Evolutionary conservation across 2,329 filamentous ascomycete genomes (phyloP), one percentile per base, ranked within the genome.

Genomic region (Botrytis paeoniae): DNA sequence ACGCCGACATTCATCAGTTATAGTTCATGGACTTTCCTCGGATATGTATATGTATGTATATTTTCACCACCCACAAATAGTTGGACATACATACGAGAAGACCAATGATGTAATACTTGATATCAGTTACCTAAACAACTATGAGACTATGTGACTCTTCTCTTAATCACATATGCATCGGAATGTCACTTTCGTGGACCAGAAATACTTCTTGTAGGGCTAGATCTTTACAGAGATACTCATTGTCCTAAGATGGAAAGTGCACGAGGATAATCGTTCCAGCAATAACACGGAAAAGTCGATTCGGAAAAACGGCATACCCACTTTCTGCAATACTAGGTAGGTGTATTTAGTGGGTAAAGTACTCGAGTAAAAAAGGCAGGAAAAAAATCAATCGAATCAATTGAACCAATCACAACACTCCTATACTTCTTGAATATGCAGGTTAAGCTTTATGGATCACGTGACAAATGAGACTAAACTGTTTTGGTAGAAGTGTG

Each of bases 401-500:
- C 25, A 6, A 29, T 60, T 61, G 12, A 4, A 35, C 57, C n/a
- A 59, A 59, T 59, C 2, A 35, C 1, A 59, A 0, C 12, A 2
- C 48, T n/a, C 14, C 0, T n/a, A 0, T 3, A 1, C 10, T n/a
- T n/a, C 3, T 16, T 54, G 25, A 1, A 25, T 48, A 48, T 48
- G 45, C 45, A 25, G 45, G 57, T 22, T 22, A 37, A 60, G 57
- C 29, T 37, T 60, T 60, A 25, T 60, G 9, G 9, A 4, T 60
- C n/a, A 59, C 54, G 45, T 29, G 25, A 0, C 0, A 1, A 16
- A 0, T 0, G 16, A 3, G 0, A 4, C 51, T 54, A 54, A 54
- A 16, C 51, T 54, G 2, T 4, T 54, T 29, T 16, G 16, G 14
- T 2, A 29, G 1, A 16, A 54, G 51, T 6, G 14, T 48, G 45